Conservation (phyloP, 768 basidiomycete species). For the Panellus pusillus region DNA sequence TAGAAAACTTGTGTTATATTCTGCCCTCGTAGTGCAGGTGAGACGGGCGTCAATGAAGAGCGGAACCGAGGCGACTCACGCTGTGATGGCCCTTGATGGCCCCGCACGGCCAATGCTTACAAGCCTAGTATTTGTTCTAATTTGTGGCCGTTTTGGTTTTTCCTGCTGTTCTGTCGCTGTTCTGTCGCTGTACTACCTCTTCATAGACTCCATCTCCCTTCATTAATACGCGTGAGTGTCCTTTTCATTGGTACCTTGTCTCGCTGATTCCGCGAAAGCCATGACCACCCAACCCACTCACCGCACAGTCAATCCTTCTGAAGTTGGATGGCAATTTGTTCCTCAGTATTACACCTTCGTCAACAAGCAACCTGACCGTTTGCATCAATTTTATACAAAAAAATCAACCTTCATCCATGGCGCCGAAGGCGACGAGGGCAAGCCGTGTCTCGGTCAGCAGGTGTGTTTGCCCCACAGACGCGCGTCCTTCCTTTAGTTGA, state of each 20-base stretch:
- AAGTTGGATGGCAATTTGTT: slow-evolving; percentile 99
- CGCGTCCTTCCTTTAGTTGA: slow-evolving; percentile 11
- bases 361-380: slow-evolving; percentile 94
- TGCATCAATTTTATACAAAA: slow-evolving; percentile 99
- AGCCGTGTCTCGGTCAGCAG: slow-evolving; percentile 90
- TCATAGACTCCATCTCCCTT: slow-evolving; percentile 14
- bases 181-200: slow-evolving; percentile 12
- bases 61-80: too few species aligned
- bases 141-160: slow-evolving; percentile 1
- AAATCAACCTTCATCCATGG: slow-evolving; percentile 96
- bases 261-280: slow-evolving; percentile 20
- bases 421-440: slow-evolving; percentile 92
- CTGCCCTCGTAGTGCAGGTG: too few species aligned
- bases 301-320: slow-evolving; percentile 78
- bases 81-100: too few species aligned
- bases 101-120: too few species aligned
- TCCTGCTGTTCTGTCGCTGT: slow-evolving; percentile 4
- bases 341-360: slow-evolving; percentile 99
- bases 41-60: too few species aligned
- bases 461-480: slow-evolving; percentile 42
- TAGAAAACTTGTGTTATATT: too few species aligned
- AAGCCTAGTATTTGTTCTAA: too few species aligned
- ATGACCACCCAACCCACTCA: slow-evolving; percentile 42
- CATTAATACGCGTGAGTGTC: slow-evolving; percentile 6
- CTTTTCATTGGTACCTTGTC: neutral